Evolutionary conservation across 2,329 filamentous ascomycete genomes (phyloP).

Genomic region (Aspergillus japonicus): DNA sequence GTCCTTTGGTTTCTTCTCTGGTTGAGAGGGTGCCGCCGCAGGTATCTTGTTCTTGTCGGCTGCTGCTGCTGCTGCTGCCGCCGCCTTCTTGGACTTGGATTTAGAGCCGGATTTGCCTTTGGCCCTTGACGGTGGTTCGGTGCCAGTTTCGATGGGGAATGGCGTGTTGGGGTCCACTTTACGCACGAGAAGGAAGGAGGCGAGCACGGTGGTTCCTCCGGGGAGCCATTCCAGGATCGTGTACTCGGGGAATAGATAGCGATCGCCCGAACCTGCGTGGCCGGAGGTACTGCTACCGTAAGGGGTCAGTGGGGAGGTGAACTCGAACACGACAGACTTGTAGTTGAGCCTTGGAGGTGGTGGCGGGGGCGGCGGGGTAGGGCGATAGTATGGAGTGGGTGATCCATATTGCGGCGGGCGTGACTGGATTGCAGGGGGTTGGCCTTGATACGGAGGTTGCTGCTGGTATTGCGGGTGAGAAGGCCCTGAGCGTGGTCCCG

Average conservation of each 20-base stretch:
- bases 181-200: constrained; percentile 48
- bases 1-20: constrained; percentile 19
- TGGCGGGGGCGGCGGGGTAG: constrained; percentile 29
- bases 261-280: constrained; percentile 46
- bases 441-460: constrained; percentile 32
- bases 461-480: constrained; percentile 33
- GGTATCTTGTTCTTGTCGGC: constrained; percentile 25
- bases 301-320: constrained; percentile 43
- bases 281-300: constrained; percentile 42
- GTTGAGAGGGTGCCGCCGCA: not conserved
- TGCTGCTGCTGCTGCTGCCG: constrained; percentile 7
- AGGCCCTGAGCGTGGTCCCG: constrained; percentile 27
- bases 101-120: constrained; percentile 28
- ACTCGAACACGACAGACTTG: constrained; percentile 51
- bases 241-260: constrained; percentile 51
- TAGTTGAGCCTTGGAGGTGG: constrained; percentile 41
- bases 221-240: constrained; percentile 50
- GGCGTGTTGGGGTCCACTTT: constrained; percentile 42
- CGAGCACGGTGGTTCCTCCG: constrained; percentile 46
- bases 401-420: constrained; percentile 36
- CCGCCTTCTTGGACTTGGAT: constrained; percentile 39
- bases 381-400: constrained; percentile 34
- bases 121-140: constrained; percentile 28
- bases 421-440: constrained; percentile 36
- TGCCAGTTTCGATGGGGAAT: constrained; percentile 37